These are phyloP conservation scores for Amphirosellinia nigrospora DNA, from an alignment of 495 filamentous ascomycete species.

Conservation along the genomic window DNA sequence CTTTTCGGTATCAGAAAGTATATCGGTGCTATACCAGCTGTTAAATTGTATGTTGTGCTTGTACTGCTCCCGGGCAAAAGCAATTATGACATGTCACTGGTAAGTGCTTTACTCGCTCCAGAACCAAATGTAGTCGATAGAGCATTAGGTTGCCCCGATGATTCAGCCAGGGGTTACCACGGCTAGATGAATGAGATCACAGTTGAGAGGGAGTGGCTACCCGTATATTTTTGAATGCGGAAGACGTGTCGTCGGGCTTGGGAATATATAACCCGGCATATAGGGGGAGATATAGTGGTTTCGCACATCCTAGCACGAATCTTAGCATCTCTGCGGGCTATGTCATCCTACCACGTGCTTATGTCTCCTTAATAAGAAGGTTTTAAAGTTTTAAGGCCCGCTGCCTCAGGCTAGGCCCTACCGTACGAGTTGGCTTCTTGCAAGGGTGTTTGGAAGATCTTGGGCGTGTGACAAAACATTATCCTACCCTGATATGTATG, in stretches of 20 bases:
- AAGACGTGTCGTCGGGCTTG: not conserved
- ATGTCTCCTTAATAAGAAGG: not conserved
- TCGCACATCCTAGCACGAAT: not conserved
- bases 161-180: not conserved
- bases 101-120: not conserved
- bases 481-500: not conserved
- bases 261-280: not conserved
- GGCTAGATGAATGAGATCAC: not conserved
- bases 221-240: not conserved
- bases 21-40: not conserved
- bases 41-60: not conserved
- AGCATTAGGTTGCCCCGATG: not conserved
- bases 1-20: not conserved
- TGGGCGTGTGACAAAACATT: not conserved
- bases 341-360: not conserved
- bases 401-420: not conserved
- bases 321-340: not conserved
- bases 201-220: not conserved
- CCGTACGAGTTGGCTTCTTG: not conserved
- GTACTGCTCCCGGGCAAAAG: not conserved
- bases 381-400: not conserved
- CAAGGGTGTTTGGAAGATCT: not conserved
- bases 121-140: not conserved
- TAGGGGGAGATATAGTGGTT: not conserved
- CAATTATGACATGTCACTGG: not conserved